Evolutionary conservation across 192 early-diverging fungal genomes (phyloP).

Genomic region (Backusella westeae): DNA sequence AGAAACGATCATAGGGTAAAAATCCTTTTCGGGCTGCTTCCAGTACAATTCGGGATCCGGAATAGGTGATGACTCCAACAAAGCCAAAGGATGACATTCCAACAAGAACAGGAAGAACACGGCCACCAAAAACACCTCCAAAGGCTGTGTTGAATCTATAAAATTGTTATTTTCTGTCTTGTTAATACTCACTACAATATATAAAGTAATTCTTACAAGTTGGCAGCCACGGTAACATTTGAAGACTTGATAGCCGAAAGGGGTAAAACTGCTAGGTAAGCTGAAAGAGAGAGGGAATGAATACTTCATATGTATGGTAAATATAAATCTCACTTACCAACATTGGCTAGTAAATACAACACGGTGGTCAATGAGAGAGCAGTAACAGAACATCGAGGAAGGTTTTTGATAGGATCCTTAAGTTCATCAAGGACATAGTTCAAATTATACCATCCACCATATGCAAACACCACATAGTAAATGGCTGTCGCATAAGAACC

Average conservation of each 20-base stretch:
- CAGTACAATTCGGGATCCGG: slow-evolving; percentile 44
- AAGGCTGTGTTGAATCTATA: slow-evolving; percentile 37
- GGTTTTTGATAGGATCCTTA: slow-evolving; percentile 51
- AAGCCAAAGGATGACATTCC: slow-evolving; percentile 28
- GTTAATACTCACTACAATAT: background rate
- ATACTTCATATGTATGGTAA: background rate
- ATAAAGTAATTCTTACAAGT: background rate
- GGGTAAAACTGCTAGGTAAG: background rate
- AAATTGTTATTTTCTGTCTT: slow-evolving; percentile 19
- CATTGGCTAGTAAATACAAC: slow-evolving; percentile 41
- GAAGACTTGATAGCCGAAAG: background rate
- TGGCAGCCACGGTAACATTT: background rate
- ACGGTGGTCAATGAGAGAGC: slow-evolving; percentile 47
- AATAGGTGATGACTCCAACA: background rate
- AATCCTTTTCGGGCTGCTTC: slow-evolving; percentile 54
- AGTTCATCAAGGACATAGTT: slow-evolving; percentile 64
- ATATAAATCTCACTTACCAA: background rate
- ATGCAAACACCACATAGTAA: slow-evolving; percentile 27
- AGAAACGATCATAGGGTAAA: slow-evolving; percentile 36
- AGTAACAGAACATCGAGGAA: slow-evolving; percentile 53
- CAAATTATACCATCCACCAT: slow-evolving; percentile 56
- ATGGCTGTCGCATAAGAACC: slow-evolving; percentile 1
- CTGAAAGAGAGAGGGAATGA: background rate
- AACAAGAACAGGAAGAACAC: slow-evolving; percentile 46
- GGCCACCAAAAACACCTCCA: slow-evolving; percentile 32